Base-by-base conservation (phyloP, 768 basidiomycete species). In the Rhizopogon vinicolor region DNA sequence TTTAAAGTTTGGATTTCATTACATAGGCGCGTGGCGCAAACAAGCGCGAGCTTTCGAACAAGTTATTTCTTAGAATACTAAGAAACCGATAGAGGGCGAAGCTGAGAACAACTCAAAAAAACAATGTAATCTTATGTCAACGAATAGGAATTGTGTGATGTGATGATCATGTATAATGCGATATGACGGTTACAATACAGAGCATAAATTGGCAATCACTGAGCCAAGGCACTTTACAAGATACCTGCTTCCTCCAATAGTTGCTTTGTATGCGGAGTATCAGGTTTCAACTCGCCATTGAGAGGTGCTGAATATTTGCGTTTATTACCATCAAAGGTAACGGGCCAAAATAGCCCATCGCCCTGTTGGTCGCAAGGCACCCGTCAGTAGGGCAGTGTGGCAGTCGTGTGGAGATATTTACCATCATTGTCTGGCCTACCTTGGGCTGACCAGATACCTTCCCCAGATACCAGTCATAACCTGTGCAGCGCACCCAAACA, bases 261-360 rank as follows among this genome's bases (percentile, higher is more conserved):
- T 33, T 61, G 55, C n/a, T 77, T 75, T 2, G 79, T 74, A 53
- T 77, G 71, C 19, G 66, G 51, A 1, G 60, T 78, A 62, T 87
- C 77, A 3, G 85, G 85, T 65, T 87, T 87, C 53, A 87, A 77
- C 57, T 86, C 84, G 16, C 85, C 86, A 52, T 85, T 81, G 48
- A 83, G 69, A 6, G 86, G 85, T 2, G 85, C 77, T 62, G 83
- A 81, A 63, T 81, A 83, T 64, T 81, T 84, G 35, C 84, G 79
- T 53, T 75, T 76, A 35, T 35, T 54, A 64, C 46, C 68, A 10
- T 16, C 6, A 55, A 79, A 85, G 46, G 76, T 65, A 33, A 81
- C 83, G 14, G 77, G 77, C 66, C 81, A 87, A 58, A 76, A 82
- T 19, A 83, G 65, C 22, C 81, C 81, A 31, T 77, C 69, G 41